These are phyloP conservation scores for Vickermania spadyakhi DNA, from an alignment of 208 protist species.

Conservation along the genomic window DNA sequence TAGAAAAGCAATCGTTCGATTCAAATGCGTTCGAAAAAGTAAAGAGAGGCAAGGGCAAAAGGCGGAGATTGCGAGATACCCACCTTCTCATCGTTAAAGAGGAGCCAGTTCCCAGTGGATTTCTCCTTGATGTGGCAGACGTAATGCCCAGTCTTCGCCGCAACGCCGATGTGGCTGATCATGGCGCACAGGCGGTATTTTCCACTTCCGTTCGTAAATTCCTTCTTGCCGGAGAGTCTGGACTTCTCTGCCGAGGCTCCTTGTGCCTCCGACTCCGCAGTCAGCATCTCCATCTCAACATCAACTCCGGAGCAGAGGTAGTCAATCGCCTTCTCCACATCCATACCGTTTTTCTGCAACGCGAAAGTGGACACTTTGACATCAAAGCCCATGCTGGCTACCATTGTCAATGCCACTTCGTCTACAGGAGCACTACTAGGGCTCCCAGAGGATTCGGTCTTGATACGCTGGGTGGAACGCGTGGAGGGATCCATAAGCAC, in stretches of 20 bases:
- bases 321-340: constrained; percentile 93
- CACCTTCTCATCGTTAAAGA: constrained; percentile 96
- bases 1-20: too few species aligned
- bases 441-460: not conserved
- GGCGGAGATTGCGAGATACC: constrained; percentile 81
- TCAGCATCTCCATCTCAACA: constrained; percentile 30
- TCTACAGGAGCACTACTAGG: constrained; percentile 25
- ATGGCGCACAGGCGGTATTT: constrained; percentile 73
- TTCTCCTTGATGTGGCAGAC: constrained; percentile 83
- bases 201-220: constrained; percentile 35
- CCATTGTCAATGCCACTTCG: constrained; percentile 57
- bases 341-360: constrained; percentile 79
- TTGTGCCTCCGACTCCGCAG: constrained; percentile 1
- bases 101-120: constrained; percentile 71
- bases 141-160: constrained; percentile 85
- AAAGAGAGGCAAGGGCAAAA: constrained; percentile 87
- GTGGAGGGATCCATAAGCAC: constrained; percentile 39
- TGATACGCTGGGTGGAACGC: not conserved
- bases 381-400: constrained; percentile 89
- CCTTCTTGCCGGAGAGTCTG: constrained; percentile 4
- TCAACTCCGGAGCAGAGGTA: constrained; percentile 95
- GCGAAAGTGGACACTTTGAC: constrained; percentile 55
- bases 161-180: constrained; percentile 89
- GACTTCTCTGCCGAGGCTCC: too few species aligned
- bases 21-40: constrained; percentile 86